phyloP scores from a whole-genome alignment of 164 flowering plant genomes.

The Houttuynia cordata region DNA sequence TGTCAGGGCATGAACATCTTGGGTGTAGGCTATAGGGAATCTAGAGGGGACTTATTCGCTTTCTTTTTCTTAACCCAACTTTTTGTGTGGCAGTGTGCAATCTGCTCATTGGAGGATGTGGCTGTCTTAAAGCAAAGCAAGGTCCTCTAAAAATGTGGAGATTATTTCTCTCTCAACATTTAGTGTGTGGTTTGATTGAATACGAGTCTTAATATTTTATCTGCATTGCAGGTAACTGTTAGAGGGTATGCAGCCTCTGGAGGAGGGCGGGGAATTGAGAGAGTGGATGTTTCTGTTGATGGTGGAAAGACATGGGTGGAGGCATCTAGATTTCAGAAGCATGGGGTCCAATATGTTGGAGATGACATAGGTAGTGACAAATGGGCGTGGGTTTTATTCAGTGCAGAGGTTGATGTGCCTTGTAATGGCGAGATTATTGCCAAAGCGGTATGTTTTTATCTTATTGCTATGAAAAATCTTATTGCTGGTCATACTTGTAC shows the following conservation, averaged over 20 bases:
- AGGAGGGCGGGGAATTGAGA: slow-evolving; percentile 94
- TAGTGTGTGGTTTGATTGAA: not conserved
- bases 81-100: slow-evolving; percentile 48
- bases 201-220: not conserved
- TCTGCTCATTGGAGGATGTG: slow-evolving; percentile 83
- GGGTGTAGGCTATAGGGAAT: not conserved
- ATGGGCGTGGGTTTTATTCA: slow-evolving; percentile 96
- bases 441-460: slow-evolving; percentile 57
- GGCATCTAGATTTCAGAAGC: slow-evolving; percentile 63
- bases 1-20: not conserved
- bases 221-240: slow-evolving; percentile 39
- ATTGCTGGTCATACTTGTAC: not conserved
- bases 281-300: slow-evolving; percentile 83
- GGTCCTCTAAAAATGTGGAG: slow-evolving; percentile 22
- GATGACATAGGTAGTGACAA: slow-evolving; percentile 62
- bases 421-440: slow-evolving; percentile 58
- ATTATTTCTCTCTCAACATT: not conserved
- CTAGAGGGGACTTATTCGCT: not conserved
- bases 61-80: not conserved
- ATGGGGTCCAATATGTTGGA: slow-evolving; percentile 39
- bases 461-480: not conserved
- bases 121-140: slow-evolving; percentile 53
- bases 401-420: slow-evolving; percentile 36
- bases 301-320: slow-evolving; percentile 93
- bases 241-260: slow-evolving; percentile 93